A percentile compares a stretch with the other conserved stretches of the same genome.
Conservation (phyloP, 2,329 filamentous ascomycete species). For the Colletotrichum falcatum region DNA sequence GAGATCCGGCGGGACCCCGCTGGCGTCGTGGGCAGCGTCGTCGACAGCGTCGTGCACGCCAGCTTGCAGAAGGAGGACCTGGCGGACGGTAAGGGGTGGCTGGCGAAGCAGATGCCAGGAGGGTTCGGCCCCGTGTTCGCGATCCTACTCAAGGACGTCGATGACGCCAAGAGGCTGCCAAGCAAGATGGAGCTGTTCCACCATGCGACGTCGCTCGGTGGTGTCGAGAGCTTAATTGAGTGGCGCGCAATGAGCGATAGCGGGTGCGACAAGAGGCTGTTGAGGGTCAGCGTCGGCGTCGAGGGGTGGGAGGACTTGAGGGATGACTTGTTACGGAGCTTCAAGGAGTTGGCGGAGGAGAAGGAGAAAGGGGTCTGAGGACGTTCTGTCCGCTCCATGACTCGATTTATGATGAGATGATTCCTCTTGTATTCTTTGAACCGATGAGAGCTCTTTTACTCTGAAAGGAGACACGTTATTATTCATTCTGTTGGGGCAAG, state of each 20-base stretch:
- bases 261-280: conserved; percentile 75
- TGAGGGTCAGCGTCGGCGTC: conserved; percentile 87
- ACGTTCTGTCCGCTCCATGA: neutral
- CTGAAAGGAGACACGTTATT: neutral
- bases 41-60: conserved; percentile 78
- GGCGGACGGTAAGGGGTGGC: conserved; percentile 72
- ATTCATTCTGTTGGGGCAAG: neutral
- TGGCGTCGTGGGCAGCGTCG: conserved; percentile 61
- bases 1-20: conserved; percentile 53
- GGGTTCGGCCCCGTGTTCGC: conserved; percentile 93
- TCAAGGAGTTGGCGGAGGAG: conserved; percentile 64
- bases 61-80: conserved; percentile 76
- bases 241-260: conserved; percentile 92
- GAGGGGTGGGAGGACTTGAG: conserved; percentile 88
- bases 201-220: conserved; percentile 93
- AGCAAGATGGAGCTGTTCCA: conserved; percentile 87
- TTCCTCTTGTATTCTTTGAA: neutral
- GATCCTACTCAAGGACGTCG: conserved; percentile 71
- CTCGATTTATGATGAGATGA: too few species aligned
- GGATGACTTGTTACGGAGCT: conserved; percentile 77
- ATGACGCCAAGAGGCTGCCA: conserved; percentile 76
- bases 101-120: conserved; percentile 88
- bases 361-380: conserved; percentile 33
- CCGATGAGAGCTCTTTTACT: neutral
- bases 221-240: conserved; percentile 95